Conservation (phyloP, 306 rosid species). For the Rosa rugosa region DNA sequence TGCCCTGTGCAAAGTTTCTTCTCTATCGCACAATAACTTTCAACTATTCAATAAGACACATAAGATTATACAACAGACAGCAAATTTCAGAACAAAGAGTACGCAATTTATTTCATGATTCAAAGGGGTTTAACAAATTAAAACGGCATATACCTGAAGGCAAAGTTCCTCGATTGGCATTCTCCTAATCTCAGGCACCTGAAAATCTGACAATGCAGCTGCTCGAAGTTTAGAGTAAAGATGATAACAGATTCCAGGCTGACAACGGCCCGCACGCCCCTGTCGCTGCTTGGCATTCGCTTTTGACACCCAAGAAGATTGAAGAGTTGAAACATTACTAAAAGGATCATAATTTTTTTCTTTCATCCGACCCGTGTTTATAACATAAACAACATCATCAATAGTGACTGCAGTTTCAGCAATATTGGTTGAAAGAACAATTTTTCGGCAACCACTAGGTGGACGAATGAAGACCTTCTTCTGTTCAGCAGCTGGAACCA, state of each 20-base stretch:
- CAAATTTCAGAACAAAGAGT: neutral
- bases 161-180: slow-evolving; percentile 93
- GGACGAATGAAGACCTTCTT: slow-evolving; percentile 68
- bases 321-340: slow-evolving; percentile 79
- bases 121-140: slow-evolving; percentile 2
- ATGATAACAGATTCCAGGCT: slow-evolving; percentile 95
- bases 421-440: slow-evolving; percentile 87
- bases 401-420: slow-evolving; percentile 97
- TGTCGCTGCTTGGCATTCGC: slow-evolving; percentile 95
- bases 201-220: slow-evolving; percentile 69
- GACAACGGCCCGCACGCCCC: slow-evolving; percentile 99
- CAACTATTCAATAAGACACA: neutral
- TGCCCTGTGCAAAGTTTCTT: neutral
- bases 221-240: slow-evolving; percentile 69
- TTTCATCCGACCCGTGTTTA: slow-evolving; percentile 89
- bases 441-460: slow-evolving; percentile 77
- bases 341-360: slow-evolving; percentile 92
- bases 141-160: slow-evolving; percentile 64
- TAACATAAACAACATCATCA: slow-evolving; percentile 90
- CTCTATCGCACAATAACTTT: neutral
- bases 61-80: neutral
- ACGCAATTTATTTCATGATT: neutral
- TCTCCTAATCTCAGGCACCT: slow-evolving; percentile 91
- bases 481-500: slow-evolving; percentile 78
- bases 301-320: slow-evolving; percentile 95